Conservation (phyloP, 1,284 basidiomycete species). For the Stereum hirsutum region DNA sequence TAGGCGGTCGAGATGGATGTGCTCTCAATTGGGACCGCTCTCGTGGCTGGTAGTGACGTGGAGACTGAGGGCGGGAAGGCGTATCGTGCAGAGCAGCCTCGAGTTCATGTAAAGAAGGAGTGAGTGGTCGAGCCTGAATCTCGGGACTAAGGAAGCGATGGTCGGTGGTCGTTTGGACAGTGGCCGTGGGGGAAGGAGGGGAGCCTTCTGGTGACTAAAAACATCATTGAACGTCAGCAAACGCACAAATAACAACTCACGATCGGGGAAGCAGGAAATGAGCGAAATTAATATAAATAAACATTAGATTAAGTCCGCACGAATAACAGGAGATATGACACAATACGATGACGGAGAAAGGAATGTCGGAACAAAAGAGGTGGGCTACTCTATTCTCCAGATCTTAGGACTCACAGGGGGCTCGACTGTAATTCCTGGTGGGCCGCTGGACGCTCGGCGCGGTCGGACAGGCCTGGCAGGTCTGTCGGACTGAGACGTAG, state of each 20-base stretch:
- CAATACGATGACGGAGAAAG: too few relatives aligned
- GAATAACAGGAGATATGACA: background rate
- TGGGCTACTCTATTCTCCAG: too few relatives aligned
- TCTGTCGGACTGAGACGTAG: background rate
- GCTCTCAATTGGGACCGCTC: too few relatives aligned
- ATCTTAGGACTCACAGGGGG: slow-evolving; percentile 22
- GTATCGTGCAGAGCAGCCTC: background rate
- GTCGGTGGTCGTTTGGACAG: slow-evolving; percentile 3
- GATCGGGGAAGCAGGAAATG: too few relatives aligned
- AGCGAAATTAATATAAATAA: background rate
- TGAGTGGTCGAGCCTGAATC: too few relatives aligned
- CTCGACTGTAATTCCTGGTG: slow-evolving; percentile 25
- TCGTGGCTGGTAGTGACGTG: too few relatives aligned
- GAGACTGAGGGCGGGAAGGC: background rate
- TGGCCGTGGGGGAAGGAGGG: slow-evolving; percentile 9
- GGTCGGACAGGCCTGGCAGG: slow-evolving; percentile 12
- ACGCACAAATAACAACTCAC: background rate
- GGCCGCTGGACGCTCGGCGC: slow-evolving; percentile 19
- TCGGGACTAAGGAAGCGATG: slow-evolving; percentile 12
- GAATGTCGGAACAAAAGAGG: too few relatives aligned
- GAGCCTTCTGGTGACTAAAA: slow-evolving; percentile 10
- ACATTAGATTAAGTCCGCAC: background rate
- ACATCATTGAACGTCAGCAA: too few relatives aligned
- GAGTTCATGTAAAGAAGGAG: slow-evolving; percentile 3
- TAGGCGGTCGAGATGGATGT: too few relatives aligned